Evolutionary conservation across 2,329 filamentous ascomycete genomes (phyloP).

Genomic region (Zymoseptoria pseudotritici): DNA sequence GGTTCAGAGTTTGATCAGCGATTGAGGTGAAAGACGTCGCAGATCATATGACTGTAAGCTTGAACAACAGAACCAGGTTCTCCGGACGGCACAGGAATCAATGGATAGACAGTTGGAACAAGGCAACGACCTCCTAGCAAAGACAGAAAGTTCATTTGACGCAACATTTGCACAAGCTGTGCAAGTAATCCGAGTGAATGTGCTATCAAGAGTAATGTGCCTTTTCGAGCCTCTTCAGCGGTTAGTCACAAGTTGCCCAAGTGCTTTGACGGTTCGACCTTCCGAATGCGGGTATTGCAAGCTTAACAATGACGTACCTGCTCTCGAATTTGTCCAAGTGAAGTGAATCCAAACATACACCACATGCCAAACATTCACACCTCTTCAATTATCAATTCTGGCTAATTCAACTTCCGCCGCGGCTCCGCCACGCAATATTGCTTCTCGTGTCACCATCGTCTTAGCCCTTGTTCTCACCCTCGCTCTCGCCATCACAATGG

Average conservation of each 20-base stretch:
- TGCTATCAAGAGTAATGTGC: too few species aligned
- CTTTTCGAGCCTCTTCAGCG: too few species aligned
- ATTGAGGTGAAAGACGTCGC: not conserved
- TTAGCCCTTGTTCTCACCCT: conserved; percentile 7
- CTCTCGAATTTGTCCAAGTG: not conserved
- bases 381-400: not conserved
- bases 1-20: conserved; percentile 39
- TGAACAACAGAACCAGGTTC: not conserved
- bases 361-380: not conserved
- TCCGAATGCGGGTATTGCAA: not conserved
- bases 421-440: not conserved
- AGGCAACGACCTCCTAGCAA: not conserved
- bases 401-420: not conserved
- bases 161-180: too few species aligned
- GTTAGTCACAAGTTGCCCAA: too few species aligned
- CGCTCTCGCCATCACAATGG: conserved; percentile 13
- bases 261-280: too few species aligned
- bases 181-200: too few species aligned
- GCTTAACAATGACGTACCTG: not conserved
- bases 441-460: not conserved
- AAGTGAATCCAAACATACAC: not conserved
- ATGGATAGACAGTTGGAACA: not conserved
- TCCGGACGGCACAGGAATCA: too few species aligned
- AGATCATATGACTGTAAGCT: not conserved
- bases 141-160: not conserved